Evolutionary conservation across 1,284 basidiomycete species (phyloP), one percentile per base, ranked within the genome.

Genomic region (Thecaphora thlaspeos): DNA sequence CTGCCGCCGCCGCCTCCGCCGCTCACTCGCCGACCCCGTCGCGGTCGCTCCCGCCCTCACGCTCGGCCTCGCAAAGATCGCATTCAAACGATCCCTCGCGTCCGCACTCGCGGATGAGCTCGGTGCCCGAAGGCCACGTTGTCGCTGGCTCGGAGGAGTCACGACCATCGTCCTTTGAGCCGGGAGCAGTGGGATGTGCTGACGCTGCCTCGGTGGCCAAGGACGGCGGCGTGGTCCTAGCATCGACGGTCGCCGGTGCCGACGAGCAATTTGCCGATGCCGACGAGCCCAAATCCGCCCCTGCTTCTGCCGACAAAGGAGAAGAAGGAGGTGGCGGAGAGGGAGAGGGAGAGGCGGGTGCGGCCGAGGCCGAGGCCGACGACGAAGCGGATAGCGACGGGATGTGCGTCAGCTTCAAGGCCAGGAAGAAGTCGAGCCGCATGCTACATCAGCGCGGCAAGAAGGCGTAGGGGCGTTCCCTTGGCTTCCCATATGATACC

Each of bases 301-400:
- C 26, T 17, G 41, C 50, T n/a, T 23, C 53, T 10, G 32, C 23
- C 2, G 21, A 36, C 32, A n/a, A n/a, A n/a, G n/a, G n/a, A 34
- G 32, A 34, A 17, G 10, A 34, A 10, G 32, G 10, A 34, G 17
- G 32, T 10, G 32, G 32, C 32, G 17, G 32, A 17, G 32, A 34
- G 17, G 17, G 32, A 34, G 17, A n/a, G 5, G 26, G 26, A 11
- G 11, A 5, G 7, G 26, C 11, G 7, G 26, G 7, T 11, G 26
- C 26, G 7, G 36, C 17, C 17, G 40, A 4, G 8, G 23, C 4
- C 42, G n/a, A 28, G 23, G 47, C 51, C 9, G 53, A 56, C 0
- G 58, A 61, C 0, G 59, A 61, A 18, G 55, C 58, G 12, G 63
- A 66, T 40, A 61, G 58, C 47, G 63, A 66, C 46, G 63, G 58